These are phyloP conservation scores for Suillus occidentalis DNA, from an alignment of 768 basidiomycete genomes.

Conservation along the genomic window DNA sequence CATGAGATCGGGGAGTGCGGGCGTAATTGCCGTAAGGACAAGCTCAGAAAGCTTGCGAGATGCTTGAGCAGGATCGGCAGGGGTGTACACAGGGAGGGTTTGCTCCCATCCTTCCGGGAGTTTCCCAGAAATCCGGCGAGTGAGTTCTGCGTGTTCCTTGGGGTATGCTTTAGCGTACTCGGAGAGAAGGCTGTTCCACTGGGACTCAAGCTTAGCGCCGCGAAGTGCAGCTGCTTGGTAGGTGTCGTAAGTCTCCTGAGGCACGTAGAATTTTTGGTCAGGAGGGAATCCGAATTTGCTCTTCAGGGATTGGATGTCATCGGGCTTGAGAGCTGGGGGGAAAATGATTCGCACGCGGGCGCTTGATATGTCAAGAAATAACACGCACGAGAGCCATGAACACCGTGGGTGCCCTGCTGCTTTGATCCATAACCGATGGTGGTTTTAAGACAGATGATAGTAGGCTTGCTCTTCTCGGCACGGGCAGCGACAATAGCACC, in stretches of 20 bases:
- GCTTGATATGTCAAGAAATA: neutral
- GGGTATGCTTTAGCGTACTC: slow-evolving; percentile 80
- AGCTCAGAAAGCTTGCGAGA: slow-evolving; percentile 94
- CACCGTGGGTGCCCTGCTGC: slow-evolving; percentile 89
- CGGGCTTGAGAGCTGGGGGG: slow-evolving; percentile 79
- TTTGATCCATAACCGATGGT: slow-evolving; percentile 95
- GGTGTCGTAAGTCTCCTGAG: slow-evolving; percentile 64
- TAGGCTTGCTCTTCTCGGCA: slow-evolving; percentile 77
- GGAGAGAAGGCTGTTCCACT: slow-evolving; percentile 71
- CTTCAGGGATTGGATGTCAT: slow-evolving; percentile 85
- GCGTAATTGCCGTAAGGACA: slow-evolving; percentile 72
- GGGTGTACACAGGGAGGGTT: slow-evolving; percentile 80
- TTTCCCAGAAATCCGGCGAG: slow-evolving; percentile 78
- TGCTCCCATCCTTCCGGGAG: slow-evolving; percentile 89
- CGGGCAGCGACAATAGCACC: slow-evolving; percentile 78
- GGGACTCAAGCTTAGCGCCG: slow-evolving; percentile 69
- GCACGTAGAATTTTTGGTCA: slow-evolving; percentile 76
- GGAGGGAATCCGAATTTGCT: slow-evolving; percentile 80
- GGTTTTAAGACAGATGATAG: slow-evolving; percentile 81
- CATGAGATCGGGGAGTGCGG: slow-evolving; percentile 78
- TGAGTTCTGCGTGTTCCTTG: slow-evolving; percentile 81
- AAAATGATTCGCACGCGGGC: slow-evolving; percentile 10
- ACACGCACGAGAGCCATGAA: slow-evolving; percentile 87
- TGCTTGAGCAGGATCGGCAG: slow-evolving; percentile 80
- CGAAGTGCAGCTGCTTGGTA: slow-evolving; percentile 69